Base-by-base conservation (phyloP, 2,329 filamentous ascomycete genomes). In the Aspergillus costaricaensis region DNA sequence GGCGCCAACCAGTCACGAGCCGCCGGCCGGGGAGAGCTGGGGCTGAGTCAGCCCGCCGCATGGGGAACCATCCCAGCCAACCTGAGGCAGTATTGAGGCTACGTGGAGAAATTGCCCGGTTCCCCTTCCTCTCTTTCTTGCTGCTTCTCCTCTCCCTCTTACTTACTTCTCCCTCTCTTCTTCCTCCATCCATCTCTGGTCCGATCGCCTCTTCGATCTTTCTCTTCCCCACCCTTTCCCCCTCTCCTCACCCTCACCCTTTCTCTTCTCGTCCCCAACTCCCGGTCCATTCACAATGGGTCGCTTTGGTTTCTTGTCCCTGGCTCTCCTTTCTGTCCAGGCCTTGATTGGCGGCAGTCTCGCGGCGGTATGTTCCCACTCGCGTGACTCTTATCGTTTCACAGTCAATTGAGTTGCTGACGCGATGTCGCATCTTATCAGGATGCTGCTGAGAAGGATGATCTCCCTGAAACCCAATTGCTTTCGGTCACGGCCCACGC, bases 301-400 rank as follows among this genome's bases (percentile, higher is more conserved):
- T 80, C 86, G 85, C 74, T 83, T 91, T 78, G 88, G 87, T 80
- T 83, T 90, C 72, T 86, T 90, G 69, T 83, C 89, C 61, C 80
- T 94, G 70, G 88, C 88, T 69, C 79, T 93, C 64, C 81, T 92
- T 77, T 89, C 90, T 63, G 80, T 91, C 70, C 85, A 87, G 75
- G 84, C 88, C 68, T 80, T 90, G 66, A 83, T 86, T 75, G 87
- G 84, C 70, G 82, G 86, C 69, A 87, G 87, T 62, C 83, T 87
- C 72, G 82, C 79, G 61, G 81, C 82, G 71, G 85, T 89, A 82
- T 74, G 86, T 82, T 59, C 27, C n/a, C 47, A 32, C 21, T 30
- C 19, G 44, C 19, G 9, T 23, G 19, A 54, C 10, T 41, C 27
- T 7, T 23, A 17, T 47, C 12, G 15, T 41, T 36, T 17, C n/a